These are phyloP conservation scores for Metschnikowia matae DNA, from an alignment of 805 yeast genomes.

Conservation along the genomic window DNA sequence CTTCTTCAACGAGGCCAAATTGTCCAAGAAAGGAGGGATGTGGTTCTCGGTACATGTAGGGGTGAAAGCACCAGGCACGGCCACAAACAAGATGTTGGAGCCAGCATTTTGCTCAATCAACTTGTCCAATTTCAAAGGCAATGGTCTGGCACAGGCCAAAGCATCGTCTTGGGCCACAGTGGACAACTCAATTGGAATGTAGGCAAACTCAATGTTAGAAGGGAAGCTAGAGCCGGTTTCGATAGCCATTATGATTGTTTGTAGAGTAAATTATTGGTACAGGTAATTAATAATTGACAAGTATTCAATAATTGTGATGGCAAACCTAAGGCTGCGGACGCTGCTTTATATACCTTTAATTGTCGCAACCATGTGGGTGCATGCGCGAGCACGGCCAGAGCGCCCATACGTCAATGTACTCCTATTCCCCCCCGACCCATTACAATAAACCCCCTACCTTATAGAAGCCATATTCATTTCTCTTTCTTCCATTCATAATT, in stretches of 20 bases:
- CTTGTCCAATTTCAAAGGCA: slow-evolving; percentile 31
- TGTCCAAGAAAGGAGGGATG: slow-evolving; percentile 35
- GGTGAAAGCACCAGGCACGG: slow-evolving; percentile 44
- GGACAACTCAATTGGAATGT: slow-evolving; percentile 35
- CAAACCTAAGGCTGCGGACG: not conserved
- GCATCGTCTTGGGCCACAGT: slow-evolving; percentile 21
- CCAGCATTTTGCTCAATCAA: slow-evolving; percentile 23
- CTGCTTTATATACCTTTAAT: not conserved
- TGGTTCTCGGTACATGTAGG: slow-evolving; percentile 45
- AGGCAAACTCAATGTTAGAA: slow-evolving; percentile 28
- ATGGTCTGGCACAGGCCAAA: slow-evolving; percentile 35
- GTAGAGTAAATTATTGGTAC: not conserved
- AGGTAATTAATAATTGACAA: no score
- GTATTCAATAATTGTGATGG: no score
- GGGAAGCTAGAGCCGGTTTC: slow-evolving; percentile 34
- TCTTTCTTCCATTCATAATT: no score
- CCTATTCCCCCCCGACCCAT: no score
- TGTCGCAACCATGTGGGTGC: no score
- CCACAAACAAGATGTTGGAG: slow-evolving; percentile 30
- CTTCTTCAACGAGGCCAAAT: slow-evolving; percentile 27
- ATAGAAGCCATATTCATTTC: no score
- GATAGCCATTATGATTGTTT: slow-evolving; percentile 14
- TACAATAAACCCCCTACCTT: no score
- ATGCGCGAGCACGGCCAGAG: no score
- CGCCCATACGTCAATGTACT: no score